A percentile compares a stretch with the other conserved stretches of the same genome.
phyloP scores from a whole-genome alignment of 148 eudicot genomes.

The Rheum nobile region DNA sequence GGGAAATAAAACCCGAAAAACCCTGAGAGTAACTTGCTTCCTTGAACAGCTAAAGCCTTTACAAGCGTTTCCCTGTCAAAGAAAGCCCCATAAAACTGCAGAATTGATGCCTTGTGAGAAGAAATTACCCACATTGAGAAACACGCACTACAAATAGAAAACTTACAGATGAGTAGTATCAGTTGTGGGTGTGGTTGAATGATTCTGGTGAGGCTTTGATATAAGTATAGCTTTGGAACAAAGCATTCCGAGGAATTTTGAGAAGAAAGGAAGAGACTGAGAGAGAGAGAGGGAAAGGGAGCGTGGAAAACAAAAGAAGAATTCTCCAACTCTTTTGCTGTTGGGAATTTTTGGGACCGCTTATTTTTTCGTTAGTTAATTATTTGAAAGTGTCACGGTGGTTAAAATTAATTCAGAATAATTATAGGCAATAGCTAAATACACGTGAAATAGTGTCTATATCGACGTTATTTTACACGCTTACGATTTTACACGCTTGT shows the following conservation, averaged over 20 bases:
- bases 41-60: background rate
- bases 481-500: too few relatives aligned
- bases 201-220: background rate
- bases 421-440: too few relatives aligned
- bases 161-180: background rate
- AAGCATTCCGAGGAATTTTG: background rate
- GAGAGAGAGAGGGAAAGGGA: background rate
- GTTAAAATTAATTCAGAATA: background rate
- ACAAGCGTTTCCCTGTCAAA: background rate
- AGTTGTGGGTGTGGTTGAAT: background rate
- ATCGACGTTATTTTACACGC: too few relatives aligned
- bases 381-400: background rate
- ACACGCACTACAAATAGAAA: background rate
- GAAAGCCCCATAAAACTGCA: background rate
- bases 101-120: background rate
- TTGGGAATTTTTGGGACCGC: background rate
- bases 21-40: background rate
- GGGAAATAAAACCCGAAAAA: background rate
- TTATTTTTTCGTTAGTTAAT: background rate
- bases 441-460: too few relatives aligned
- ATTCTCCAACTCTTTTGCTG: background rate
- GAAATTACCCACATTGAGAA: background rate
- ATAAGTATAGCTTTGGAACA: background rate
- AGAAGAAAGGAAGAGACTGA: background rate
- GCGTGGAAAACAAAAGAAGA: background rate